These are phyloP conservation scores for Vaccinium corymbosum DNA, from an alignment of 148 eudicot species.

Conservation along the genomic window DNA sequence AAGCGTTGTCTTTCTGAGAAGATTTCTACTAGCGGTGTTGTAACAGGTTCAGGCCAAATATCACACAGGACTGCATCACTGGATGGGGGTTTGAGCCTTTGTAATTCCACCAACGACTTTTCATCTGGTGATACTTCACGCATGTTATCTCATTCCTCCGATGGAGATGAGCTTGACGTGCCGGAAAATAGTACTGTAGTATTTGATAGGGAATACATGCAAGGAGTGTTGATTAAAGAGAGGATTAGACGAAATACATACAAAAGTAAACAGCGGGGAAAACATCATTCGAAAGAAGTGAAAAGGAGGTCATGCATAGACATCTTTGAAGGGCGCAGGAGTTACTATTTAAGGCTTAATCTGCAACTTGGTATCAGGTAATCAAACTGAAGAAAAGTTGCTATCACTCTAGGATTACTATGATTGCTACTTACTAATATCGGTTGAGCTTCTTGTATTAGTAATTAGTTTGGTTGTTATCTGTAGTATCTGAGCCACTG, in stretches of 20 bases:
- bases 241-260: constrained; percentile 33
- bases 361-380: constrained; percentile 97
- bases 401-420: background rate
- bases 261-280: constrained; percentile 41
- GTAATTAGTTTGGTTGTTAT: background rate
- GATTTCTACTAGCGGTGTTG: constrained; percentile 31
- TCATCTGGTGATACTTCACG: constrained; percentile 37
- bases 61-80: constrained; percentile 37
- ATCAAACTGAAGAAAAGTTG: background rate
- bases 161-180: constrained; percentile 36
- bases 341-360: constrained; percentile 81
- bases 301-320: constrained; percentile 46
- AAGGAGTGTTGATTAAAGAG: constrained; percentile 84
- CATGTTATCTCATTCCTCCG: constrained; percentile 24
- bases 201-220: constrained; percentile 89
- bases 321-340: constrained; percentile 50
- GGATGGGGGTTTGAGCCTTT: constrained; percentile 35
- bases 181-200: constrained; percentile 39
- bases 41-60: constrained; percentile 39
- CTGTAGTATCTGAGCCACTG: background rate
- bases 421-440: background rate
- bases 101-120: constrained; percentile 40
- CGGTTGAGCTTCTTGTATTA: background rate
- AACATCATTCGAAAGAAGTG: constrained; percentile 47
- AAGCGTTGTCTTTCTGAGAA: constrained; percentile 55